A percentile compares a stretch with the other conserved stretches of the same genome.
Conservation (phyloP, 352 stramenopile species). For the Phytophthora constricta region DNA sequence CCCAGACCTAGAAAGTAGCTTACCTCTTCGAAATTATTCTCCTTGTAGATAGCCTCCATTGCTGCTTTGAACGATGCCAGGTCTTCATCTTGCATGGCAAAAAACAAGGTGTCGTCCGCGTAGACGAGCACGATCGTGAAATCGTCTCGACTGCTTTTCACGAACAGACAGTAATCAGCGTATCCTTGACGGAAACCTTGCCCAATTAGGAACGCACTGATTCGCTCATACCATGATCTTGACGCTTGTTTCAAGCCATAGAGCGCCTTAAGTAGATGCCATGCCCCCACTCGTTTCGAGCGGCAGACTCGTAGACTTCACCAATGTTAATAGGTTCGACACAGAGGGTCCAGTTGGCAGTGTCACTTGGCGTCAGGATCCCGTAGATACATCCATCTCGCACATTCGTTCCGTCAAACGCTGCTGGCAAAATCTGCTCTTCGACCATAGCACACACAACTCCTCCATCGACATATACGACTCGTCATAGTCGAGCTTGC, state of each 20-base stretch:
- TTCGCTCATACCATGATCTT: constrained; percentile 32
- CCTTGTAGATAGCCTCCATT: constrained; percentile 1
- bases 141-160: background rate
- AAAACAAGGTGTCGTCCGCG: constrained; percentile 36
- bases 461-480: constrained; percentile 10
- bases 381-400: constrained; percentile 1
- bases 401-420: constrained; percentile 20
- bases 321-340: constrained; percentile 9
- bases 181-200: constrained; percentile 14
- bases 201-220: constrained; percentile 4
- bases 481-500: constrained; percentile 7
- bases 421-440: too few species aligned
- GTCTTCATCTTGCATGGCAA: constrained; percentile 1
- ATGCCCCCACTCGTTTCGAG: constrained; percentile 15
- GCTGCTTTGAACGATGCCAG: constrained; percentile 1
- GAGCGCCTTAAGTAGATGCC: constrained; percentile 26
- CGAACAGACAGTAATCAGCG: constrained; percentile 28
- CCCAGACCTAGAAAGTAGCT: constrained; percentile 11
- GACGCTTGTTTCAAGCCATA: constrained; percentile 39
- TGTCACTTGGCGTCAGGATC: constrained; percentile 2
- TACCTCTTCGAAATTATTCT: background rate
- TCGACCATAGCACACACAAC: constrained; percentile 12
- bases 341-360: background rate
- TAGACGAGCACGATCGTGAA: constrained; percentile 29
- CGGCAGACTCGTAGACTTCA: background rate